Conservation (phyloP, 352 stramenopile species). For the Globisporangium echinulatum region DNA sequence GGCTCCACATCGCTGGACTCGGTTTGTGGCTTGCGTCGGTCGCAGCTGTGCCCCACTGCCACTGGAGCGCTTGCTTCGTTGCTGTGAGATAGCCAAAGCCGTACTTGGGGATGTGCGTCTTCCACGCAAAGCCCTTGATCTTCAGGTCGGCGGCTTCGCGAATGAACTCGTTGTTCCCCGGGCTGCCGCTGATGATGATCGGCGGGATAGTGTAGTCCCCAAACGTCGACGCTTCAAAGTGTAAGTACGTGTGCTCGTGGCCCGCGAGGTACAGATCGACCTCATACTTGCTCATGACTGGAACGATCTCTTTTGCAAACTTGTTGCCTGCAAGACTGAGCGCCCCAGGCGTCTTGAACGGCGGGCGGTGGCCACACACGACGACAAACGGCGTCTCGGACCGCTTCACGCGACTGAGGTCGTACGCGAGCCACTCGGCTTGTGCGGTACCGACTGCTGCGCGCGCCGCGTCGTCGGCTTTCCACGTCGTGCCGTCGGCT, state of each 20-base stretch:
- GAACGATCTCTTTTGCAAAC: conserved; percentile 61
- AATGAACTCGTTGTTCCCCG: conserved; percentile 77
- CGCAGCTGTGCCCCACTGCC: conserved; percentile 53
- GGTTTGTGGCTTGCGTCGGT: conserved; percentile 35
- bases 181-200: conserved; percentile 66
- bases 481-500: conserved; percentile 43
- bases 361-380: conserved; percentile 61
- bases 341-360: conserved; percentile 55
- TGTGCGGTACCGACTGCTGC: conserved; percentile 23
- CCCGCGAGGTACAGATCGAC: conserved; percentile 67
- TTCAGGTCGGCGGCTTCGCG: conserved; percentile 34
- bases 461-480: conserved; percentile 35
- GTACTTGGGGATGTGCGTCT: conserved; percentile 66
- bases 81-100: conserved; percentile 67
- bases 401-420: conserved; percentile 60
- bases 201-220: conserved; percentile 46
- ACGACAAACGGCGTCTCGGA: conserved; percentile 59
- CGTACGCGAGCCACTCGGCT: conserved; percentile 58
- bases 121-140: conserved; percentile 50
- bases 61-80: conserved; percentile 41
- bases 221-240: conserved; percentile 49
- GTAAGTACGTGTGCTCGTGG: conserved; percentile 69
- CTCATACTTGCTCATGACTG: conserved; percentile 64
- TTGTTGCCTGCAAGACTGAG: conserved; percentile 35
- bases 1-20: conserved; percentile 35